phyloP scores from a whole-genome alignment of 2,329 filamentous ascomycete species.

The Fusarium subglutinans region DNA sequence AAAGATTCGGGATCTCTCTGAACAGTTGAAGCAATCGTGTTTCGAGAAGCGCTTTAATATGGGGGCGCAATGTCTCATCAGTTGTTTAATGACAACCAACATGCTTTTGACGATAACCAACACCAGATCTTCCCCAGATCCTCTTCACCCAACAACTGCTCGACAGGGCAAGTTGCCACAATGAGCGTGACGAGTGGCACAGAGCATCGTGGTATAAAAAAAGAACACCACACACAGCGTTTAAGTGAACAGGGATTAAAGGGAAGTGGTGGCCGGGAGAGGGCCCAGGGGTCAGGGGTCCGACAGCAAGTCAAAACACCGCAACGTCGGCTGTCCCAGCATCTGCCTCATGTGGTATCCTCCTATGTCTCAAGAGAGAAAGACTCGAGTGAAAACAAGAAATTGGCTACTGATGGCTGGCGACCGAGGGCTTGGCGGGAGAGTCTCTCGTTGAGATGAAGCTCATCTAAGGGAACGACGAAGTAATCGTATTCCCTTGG shows the following conservation, averaged over 20 bases:
- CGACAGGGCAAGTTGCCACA: slow-evolving; percentile 6
- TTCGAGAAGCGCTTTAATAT: slow-evolving; percentile 31
- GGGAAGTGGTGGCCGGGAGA: slow-evolving; percentile 19
- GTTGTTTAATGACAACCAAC: slow-evolving; percentile 13
- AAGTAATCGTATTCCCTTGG: background rate
- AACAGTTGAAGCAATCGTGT: slow-evolving; percentile 13
- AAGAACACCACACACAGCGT: slow-evolving; percentile 22
- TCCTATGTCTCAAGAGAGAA: slow-evolving; percentile 20
- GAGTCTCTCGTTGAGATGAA: background rate
- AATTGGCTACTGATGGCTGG: background rate
- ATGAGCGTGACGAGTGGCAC: slow-evolving; percentile 8
- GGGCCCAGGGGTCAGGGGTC: slow-evolving; percentile 25
- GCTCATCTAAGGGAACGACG: slow-evolving; percentile 11
- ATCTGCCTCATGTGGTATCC: slow-evolving; percentile 31
- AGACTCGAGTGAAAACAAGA: background rate
- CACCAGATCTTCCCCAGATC: slow-evolving; percentile 24
- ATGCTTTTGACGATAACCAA: slow-evolving; percentile 18
- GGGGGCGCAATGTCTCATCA: slow-evolving; percentile 17
- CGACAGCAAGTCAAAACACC: slow-evolving; percentile 16
- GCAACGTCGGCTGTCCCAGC: slow-evolving; percentile 33
- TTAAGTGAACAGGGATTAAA: slow-evolving; percentile 11
- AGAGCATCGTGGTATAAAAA: slow-evolving; percentile 25
- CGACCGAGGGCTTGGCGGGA: background rate
- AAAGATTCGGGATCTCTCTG: background rate
- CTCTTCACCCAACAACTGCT: slow-evolving; percentile 3